Evolutionary conservation across 495 filamentous ascomycete genomes (phyloP).

Genomic region (Cercophora sp.): DNA sequence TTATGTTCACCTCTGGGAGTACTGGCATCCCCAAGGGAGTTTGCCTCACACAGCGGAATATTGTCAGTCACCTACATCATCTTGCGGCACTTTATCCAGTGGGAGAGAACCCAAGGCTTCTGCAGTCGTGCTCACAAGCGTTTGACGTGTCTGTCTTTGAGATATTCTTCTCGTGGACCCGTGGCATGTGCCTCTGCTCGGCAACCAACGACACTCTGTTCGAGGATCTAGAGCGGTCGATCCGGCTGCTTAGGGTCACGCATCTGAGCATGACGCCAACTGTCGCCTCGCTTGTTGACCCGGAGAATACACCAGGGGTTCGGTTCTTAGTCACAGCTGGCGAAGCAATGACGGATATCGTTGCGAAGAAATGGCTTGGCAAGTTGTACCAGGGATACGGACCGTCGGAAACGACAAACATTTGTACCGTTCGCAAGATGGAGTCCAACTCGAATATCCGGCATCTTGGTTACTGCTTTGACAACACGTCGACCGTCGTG

Average conservation of each 20-base stretch:
- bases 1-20: slow-evolving; percentile 64
- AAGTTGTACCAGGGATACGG: slow-evolving; percentile 71
- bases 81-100: slow-evolving; percentile 58
- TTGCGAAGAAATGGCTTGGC: slow-evolving; percentile 63
- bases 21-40: slow-evolving; percentile 69
- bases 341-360: slow-evolving; percentile 63
- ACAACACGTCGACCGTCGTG: slow-evolving; percentile 70
- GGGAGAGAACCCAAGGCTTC: slow-evolving; percentile 42
- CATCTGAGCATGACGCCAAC: slow-evolving; percentile 78
- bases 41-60: slow-evolving; percentile 61
- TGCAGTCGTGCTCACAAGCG: slow-evolving; percentile 70
- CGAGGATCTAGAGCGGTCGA: slow-evolving; percentile 56
- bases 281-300: slow-evolving; percentile 63
- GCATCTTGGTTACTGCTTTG: slow-evolving; percentile 60
- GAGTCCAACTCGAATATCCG: slow-evolving; percentile 47
- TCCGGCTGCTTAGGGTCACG: slow-evolving; percentile 57
- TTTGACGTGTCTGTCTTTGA: slow-evolving; percentile 81
- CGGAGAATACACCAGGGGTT: slow-evolving; percentile 58
- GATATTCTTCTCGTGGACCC: slow-evolving; percentile 72
- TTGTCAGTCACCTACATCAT: slow-evolving; percentile 62
- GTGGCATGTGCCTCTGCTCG: slow-evolving; percentile 69
- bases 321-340: slow-evolving; percentile 66
- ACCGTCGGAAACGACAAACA: slow-evolving; percentile 68
- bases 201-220: slow-evolving; percentile 62
- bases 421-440: slow-evolving; percentile 61